Evolutionary conservation across 2,329 filamentous ascomycete genomes (phyloP).

Genomic region (Talaromyces sp.): DNA sequence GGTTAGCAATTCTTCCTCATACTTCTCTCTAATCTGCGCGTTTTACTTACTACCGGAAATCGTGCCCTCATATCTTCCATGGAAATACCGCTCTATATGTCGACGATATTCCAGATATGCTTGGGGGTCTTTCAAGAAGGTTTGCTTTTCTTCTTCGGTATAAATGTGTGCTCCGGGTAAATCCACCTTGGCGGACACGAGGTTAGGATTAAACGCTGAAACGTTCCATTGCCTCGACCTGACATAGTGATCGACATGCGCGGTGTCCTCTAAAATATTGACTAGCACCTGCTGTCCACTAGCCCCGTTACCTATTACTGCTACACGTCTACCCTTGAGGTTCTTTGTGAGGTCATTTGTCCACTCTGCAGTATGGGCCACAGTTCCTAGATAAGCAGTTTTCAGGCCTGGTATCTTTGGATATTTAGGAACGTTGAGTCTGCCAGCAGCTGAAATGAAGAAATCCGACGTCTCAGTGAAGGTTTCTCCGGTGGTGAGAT

Average conservation of each 20-base stretch:
- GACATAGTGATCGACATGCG: conserved; percentile 14
- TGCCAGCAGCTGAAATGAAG: conserved; percentile 4
- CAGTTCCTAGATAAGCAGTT: conserved; percentile 2
- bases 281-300: conserved; percentile 10
- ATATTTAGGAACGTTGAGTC: conserved; percentile 10
- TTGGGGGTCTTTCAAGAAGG: conserved; percentile 2
- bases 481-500: background rate
- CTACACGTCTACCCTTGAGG: conserved; percentile 10
- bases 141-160: conserved; percentile 15
- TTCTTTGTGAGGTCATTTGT: conserved; percentile 5
- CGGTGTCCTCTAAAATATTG: conserved; percentile 1
- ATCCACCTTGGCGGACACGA: conserved; percentile 1
- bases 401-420: conserved; percentile 10
- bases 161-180: conserved; percentile 14
- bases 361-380: conserved; percentile 13
- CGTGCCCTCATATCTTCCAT: conserved; percentile 11
- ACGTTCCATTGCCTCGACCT: conserved; percentile 9
- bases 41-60: conserved; percentile 5
- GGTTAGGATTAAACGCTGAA: conserved; percentile 8
- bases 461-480: conserved; percentile 13
- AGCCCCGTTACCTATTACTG: conserved; percentile 14
- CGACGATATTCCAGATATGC: conserved; percentile 17
- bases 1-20: background rate
- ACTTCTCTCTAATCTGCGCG: conserved; percentile 1
- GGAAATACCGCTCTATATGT: conserved; percentile 14